Evolutionary conservation across 768 basidiomycete genomes (phyloP).

Genomic region (Amylocystis lapponica): DNA sequence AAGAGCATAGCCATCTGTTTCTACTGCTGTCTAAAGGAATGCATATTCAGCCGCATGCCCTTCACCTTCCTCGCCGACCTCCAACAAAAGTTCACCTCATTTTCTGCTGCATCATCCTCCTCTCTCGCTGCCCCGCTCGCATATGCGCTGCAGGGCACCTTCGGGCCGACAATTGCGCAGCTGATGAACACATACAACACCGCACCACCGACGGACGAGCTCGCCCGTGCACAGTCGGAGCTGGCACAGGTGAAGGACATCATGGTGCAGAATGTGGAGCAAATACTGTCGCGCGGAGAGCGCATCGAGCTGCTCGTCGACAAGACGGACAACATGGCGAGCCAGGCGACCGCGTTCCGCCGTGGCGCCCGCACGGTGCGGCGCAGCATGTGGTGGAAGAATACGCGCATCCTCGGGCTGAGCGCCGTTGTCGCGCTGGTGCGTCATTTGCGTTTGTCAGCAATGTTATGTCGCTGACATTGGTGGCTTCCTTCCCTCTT

Average conservation of each 20-base stretch:
- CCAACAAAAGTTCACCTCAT: constrained; percentile 68
- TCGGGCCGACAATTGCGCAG: constrained; percentile 62
- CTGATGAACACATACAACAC: constrained; percentile 89
- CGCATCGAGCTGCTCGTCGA: constrained; percentile 93
- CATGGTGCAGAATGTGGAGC: constrained; percentile 98
- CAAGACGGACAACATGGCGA: constrained; percentile 94
- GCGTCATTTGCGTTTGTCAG: constrained; percentile 28
- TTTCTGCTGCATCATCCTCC: constrained; percentile 54
- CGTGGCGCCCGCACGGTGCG: constrained; percentile 80
- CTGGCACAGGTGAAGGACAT: constrained; percentile 90
- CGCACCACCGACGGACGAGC: constrained; percentile 80
- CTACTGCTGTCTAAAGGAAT: too few species aligned
- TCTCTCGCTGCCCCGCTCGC: constrained; percentile 42
- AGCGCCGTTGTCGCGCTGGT: constrained; percentile 68
- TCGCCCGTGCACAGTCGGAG: constrained; percentile 85
- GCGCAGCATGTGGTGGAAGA: constrained; percentile 89
- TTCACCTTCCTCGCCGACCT: constrained; percentile 90
- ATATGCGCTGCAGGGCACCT: constrained; percentile 65
- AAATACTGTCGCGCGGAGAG: constrained; percentile 91
- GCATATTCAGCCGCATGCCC: constrained; percentile 65
- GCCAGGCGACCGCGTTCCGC: constrained; percentile 90
- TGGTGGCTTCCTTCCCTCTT: not conserved
- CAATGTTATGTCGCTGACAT: constrained; percentile 1
- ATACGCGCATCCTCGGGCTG: constrained; percentile 62
- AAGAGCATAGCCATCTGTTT: constrained; percentile 16